These are phyloP conservation scores for Eurotiales sp. DNA, from an alignment of 2,329 filamentous ascomycete genomes.

Conservation along the genomic window DNA sequence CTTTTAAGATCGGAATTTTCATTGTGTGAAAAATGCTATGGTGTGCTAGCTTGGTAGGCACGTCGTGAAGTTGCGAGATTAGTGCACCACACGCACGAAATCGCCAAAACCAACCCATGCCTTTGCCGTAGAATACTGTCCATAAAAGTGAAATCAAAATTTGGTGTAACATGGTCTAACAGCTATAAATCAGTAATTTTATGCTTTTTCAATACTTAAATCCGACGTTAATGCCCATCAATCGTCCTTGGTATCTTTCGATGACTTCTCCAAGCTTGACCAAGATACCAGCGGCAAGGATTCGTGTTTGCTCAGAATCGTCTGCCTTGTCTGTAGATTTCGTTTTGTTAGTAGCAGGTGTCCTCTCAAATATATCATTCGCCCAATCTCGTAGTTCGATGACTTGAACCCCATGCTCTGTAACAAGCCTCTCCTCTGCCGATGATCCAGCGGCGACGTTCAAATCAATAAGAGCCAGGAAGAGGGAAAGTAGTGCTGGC, in stretches of 20 bases:
- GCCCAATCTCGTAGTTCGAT: slow-evolving; percentile 89
- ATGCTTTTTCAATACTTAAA: slow-evolving; percentile 32
- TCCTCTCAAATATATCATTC: slow-evolving; percentile 65
- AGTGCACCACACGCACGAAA: no score
- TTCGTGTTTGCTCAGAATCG: slow-evolving; percentile 35
- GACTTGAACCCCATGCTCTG: slow-evolving; percentile 69
- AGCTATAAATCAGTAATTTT: not conserved
- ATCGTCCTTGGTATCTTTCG: slow-evolving; percentile 71
- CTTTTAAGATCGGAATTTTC: no score
- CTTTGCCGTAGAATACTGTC: no score
- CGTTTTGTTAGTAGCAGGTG: slow-evolving; percentile 55
- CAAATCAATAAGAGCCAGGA: slow-evolving; percentile 77
- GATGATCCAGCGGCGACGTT: slow-evolving; percentile 52
- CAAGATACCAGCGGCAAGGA: slow-evolving; percentile 73
- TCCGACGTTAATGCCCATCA: slow-evolving; percentile 66
- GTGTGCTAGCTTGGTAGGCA: no score
- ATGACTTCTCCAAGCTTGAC: slow-evolving; percentile 78
- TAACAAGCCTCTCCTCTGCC: slow-evolving; percentile 66
- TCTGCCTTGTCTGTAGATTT: slow-evolving; percentile 59
- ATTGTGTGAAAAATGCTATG: no score
- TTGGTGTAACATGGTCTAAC: not conserved
- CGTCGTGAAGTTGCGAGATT: no score
- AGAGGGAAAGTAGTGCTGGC: slow-evolving; percentile 71
- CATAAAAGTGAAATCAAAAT: no score
- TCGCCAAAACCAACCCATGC: no score